These are phyloP conservation scores for Ganoderma sinense DNA, from an alignment of 1,284 basidiomycete species.

Conservation along the genomic window DNA sequence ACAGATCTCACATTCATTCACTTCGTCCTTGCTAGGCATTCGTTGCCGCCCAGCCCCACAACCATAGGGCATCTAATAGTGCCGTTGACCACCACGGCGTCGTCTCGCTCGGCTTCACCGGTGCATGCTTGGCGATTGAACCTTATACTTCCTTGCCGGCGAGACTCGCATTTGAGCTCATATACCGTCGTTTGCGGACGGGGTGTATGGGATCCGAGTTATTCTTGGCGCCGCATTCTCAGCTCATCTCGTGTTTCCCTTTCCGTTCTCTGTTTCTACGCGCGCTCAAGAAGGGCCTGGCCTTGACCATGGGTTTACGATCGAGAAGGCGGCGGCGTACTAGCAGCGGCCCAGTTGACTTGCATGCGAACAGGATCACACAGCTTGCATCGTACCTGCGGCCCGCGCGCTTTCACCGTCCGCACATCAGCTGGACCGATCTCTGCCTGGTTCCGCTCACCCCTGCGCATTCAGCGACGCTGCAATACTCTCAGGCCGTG, in stretches of 20 bases:
- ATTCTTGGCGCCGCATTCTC: conserved; percentile 7
- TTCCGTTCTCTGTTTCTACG: conserved; percentile 3
- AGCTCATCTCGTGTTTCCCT: not conserved
- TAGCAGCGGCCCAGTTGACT: conserved; percentile 13
- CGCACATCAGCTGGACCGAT: conserved; percentile 21
- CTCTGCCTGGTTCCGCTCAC: not conserved
- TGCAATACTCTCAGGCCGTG: conserved; percentile 13
- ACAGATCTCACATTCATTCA: conserved; percentile 19
- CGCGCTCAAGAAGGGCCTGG: not conserved
- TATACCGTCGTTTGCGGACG: not conserved
- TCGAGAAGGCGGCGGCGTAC: conserved; percentile 1
- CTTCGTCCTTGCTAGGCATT: conserved; percentile 16
- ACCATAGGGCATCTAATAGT: not conserved
- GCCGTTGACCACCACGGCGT: conserved; percentile 5
- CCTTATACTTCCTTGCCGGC: not conserved
- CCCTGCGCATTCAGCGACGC: not conserved
- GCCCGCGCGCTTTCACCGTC: conserved; percentile 18
- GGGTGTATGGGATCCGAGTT: conserved; percentile 3
- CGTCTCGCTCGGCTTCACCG: not conserved
- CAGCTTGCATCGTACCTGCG: conserved; percentile 15
- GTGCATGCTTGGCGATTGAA: conserved; percentile 4
- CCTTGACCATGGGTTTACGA: conserved; percentile 3
- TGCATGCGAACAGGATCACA: conserved; percentile 15
- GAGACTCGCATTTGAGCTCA: conserved; percentile 1
- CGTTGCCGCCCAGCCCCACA: not conserved